A percentile compares a stretch with the other conserved stretches of the same genome.
These are phyloP conservation scores for Neurospora sp. DNA, from an alignment of 495 filamentous ascomycete genomes.

Conservation along the genomic window DNA sequence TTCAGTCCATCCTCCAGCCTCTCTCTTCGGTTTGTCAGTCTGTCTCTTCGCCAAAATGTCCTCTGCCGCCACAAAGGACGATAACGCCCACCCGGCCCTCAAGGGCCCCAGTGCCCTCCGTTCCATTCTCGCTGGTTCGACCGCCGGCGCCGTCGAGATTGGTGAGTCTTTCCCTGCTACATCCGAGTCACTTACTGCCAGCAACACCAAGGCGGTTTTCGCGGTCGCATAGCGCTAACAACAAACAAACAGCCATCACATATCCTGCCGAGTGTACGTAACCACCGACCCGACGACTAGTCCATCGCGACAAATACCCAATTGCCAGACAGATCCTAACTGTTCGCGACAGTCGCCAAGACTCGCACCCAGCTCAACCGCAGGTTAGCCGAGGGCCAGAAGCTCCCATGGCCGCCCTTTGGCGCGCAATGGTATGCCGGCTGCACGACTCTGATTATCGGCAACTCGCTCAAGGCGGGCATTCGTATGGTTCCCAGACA, in stretches of 20 bases:
- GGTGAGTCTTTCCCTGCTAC: conserved; percentile 33
- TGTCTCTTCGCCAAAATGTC: conserved; percentile 13
- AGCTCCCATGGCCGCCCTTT: conserved; percentile 93
- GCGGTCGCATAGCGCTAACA: conserved; percentile 9
- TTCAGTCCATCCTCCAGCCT: background rate
- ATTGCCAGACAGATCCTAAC: conserved; percentile 2
- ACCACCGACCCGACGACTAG: background rate
- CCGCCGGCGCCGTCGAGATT: conserved; percentile 92
- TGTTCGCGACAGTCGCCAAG: conserved; percentile 62
- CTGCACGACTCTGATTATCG: conserved; percentile 93
- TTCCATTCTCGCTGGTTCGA: conserved; percentile 80
- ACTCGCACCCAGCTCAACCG: conserved; percentile 91
- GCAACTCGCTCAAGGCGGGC: conserved; percentile 91
- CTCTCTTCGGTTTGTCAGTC: background rate
- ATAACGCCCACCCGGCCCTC: conserved; percentile 15
- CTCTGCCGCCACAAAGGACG: conserved; percentile 17
- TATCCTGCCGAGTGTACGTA: conserved; percentile 89
- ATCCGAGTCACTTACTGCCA: background rate
- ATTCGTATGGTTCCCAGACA: conserved; percentile 53
- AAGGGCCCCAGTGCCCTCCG: conserved; percentile 69
- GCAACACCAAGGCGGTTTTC: background rate
- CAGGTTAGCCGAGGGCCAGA: conserved; percentile 65
- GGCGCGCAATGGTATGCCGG: conserved; percentile 95
- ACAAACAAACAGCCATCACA: conserved; percentile 61
- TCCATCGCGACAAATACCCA: background rate